Conservation (phyloP, 1,284 basidiomycete species). For the Microbotryum intermedium region DNA sequence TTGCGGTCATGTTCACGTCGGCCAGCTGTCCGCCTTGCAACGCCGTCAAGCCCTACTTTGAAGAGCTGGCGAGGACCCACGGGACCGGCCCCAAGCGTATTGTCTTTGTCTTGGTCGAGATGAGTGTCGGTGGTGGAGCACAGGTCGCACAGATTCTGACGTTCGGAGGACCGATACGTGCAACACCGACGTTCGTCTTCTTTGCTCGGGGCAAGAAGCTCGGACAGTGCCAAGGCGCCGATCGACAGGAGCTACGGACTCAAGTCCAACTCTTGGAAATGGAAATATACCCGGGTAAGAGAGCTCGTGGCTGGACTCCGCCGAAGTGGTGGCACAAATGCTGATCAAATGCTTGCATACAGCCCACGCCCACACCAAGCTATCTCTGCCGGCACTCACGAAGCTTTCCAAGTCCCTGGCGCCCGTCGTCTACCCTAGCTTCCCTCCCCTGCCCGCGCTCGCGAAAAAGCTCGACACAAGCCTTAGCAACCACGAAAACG, state of each 20-base stretch:
- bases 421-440: slow-evolving; percentile 25
- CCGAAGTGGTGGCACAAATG: neutral
- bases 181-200: slow-evolving; percentile 38
- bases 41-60: slow-evolving; percentile 36
- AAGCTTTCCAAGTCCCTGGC: slow-evolving; percentile 14
- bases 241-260: slow-evolving; percentile 33
- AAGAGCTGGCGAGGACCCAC: slow-evolving; percentile 32
- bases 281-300: slow-evolving; percentile 32
- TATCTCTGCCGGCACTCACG: slow-evolving; percentile 21
- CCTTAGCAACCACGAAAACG: neutral
- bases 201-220: slow-evolving; percentile 30
- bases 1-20: slow-evolving; percentile 38
- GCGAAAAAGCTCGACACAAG: slow-evolving; percentile 14
- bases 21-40: slow-evolving; percentile 37
- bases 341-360: neutral
- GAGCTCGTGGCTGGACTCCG: neutral
- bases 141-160: slow-evolving; percentile 15
- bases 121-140: slow-evolving; percentile 23
- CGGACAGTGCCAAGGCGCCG: slow-evolving; percentile 36
- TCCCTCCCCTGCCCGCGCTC: slow-evolving; percentile 26
- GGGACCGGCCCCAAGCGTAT: slow-evolving; percentile 22
- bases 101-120: slow-evolving; percentile 37
- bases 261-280: slow-evolving; percentile 34
- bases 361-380: slow-evolving; percentile 31
- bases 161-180: slow-evolving; percentile 29